A percentile compares a stretch with the other conserved stretches of the same genome.
Evolutionary conservation across 148 eudicot genomes (phyloP).

Genomic region (Nepenthes mirabilis): DNA sequence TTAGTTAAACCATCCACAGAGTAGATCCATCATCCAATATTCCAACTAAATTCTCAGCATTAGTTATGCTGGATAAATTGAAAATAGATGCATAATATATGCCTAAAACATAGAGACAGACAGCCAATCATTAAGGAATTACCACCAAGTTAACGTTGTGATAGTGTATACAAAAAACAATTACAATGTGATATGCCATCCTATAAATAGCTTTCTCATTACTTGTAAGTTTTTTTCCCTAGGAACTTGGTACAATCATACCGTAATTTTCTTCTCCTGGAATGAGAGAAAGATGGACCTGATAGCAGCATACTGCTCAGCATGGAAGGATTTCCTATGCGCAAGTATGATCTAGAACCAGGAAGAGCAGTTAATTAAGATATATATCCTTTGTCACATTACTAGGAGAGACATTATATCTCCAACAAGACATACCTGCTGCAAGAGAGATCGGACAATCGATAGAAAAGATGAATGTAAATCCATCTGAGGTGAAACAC

Average conservation of each 20-base stretch:
- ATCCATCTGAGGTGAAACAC: conserved; percentile 20
- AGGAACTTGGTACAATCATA: conserved; percentile 6
- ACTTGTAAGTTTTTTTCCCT: neutral
- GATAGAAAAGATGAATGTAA: conserved; percentile 30
- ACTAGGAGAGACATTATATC: conserved; percentile 2
- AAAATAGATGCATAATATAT: no score
- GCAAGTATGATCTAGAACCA: conserved; percentile 63
- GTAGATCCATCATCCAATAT: no score
- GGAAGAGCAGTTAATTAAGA: neutral
- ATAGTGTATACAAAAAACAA: no score
- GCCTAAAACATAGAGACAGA: no score
- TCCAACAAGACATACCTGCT: conserved; percentile 35
- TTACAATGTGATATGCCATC: no score
- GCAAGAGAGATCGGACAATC: conserved; percentile 54
- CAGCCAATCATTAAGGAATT: no score
- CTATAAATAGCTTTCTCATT: neutral
- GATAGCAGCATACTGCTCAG: conserved; percentile 35
- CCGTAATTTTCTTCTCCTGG: conserved; percentile 29
- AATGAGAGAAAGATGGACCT: conserved; percentile 22
- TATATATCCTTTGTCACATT: neutral
- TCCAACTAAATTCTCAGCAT: neutral
- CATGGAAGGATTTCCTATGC: conserved; percentile 63
- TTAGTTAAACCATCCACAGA: neutral
- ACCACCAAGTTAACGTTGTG: no score
- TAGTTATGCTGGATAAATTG: no score